phyloP scores from a whole-genome alignment of 768 basidiomycete genomes.

The Tricholoma sp. region DNA sequence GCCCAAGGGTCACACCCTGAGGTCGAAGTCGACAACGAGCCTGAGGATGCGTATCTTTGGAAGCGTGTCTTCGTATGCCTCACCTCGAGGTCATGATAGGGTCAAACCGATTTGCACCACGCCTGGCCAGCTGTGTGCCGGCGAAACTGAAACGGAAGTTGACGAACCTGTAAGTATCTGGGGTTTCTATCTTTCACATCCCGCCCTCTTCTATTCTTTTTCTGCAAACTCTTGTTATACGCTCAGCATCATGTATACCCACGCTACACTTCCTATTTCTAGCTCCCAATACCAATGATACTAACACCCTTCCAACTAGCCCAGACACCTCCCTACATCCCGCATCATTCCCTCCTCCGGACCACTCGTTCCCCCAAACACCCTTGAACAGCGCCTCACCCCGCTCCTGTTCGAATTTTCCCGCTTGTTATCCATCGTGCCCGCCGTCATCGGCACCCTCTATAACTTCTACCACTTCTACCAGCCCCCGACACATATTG shows the following conservation, averaged over 20 bases:
- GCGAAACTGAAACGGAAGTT: constrained; percentile 75
- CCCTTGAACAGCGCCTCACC: constrained; percentile 42
- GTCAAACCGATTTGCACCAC: constrained; percentile 58
- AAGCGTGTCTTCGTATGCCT: constrained; percentile 10
- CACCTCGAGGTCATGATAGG: constrained; percentile 24
- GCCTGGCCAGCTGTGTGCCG: constrained; percentile 54
- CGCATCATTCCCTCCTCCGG: constrained; percentile 50
- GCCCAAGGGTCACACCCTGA: neutral
- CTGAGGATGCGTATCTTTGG: constrained; percentile 30
- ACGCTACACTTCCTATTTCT: neutral
- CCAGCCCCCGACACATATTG: constrained; percentile 32
- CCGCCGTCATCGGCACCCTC: constrained; percentile 61
- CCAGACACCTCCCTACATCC: constrained; percentile 64
- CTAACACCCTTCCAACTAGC: neutral
- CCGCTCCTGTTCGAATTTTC: constrained; percentile 66
- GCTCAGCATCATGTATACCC: neutral
- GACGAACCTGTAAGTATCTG: constrained; percentile 61
- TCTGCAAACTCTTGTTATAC: too few relatives aligned
- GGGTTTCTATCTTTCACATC: neutral
- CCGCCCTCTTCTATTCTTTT: too few relatives aligned
- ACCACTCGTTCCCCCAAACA: constrained; percentile 44
- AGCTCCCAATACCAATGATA: neutral
- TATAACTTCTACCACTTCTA: constrained; percentile 44
- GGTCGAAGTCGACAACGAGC: constrained; percentile 11
- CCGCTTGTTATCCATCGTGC: constrained; percentile 66